Evolutionary conservation across 2,329 filamentous ascomycete species (phyloP), one percentile per base, ranked within the genome.

Genomic region (Penicillium sp.): DNA sequence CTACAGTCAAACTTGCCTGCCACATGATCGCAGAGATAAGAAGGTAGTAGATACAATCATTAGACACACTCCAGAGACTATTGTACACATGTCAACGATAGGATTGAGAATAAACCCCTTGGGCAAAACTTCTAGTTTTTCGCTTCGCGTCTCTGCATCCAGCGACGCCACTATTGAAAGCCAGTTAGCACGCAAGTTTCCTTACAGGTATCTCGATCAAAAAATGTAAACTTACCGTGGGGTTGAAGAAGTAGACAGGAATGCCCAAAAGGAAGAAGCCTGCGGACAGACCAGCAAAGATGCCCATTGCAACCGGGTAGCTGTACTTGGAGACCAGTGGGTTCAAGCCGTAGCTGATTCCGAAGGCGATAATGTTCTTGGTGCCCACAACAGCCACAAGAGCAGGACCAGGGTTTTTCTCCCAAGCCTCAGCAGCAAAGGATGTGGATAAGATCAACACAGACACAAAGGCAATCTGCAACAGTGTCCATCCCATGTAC

Each of bases 351-450:
- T 66, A 65, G 32, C 56, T 62, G 33, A 63, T 45, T 1, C 54
- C 61, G 47, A 63, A 65, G 3, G 61, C 50, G 5, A 61, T 53
- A 6, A 64, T 47, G 13, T 63, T 61, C 46, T 64, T 66, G 5
- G 59, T 54, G 3, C 62, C 62, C 39, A 64, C 62, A 5, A 66
- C 59, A 3, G 59, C 53, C n/a, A 60, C 59, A 34, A 63, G 51
- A 1, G 60, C 61, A 4, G 59, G 60, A 4, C 59, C 59, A 2
- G 66, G 63, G 54, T 66, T 63, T 46, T 65, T 63, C n/a, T 64
- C 60, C 53, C 61, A 61, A 1, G 60, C 61, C 45, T 69, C 66
- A 1, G 66, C 55, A 1, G 66, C 66, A 42, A 68, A 68, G 1
- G 62, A 62, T 2, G 66, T 67, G 0, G 64, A 59, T 54, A 58